Evolutionary conservation across 129 eudicot genomes (phyloP), one percentile per base, ranked within the genome.

Genomic region (Heracleum sosnowskyi): DNA sequence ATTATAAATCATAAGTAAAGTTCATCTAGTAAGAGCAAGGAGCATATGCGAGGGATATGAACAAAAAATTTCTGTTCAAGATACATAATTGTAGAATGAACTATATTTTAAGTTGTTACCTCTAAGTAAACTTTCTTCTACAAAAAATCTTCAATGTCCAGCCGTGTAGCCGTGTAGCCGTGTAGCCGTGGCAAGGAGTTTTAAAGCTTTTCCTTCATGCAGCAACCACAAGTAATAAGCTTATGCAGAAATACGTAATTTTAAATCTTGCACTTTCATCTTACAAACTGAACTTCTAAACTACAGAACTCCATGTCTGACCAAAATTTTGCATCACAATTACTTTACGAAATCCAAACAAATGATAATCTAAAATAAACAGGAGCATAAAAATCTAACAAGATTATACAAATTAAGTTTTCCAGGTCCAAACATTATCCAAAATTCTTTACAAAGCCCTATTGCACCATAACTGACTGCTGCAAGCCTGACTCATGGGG

Each of bases 131-230:
- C 99, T 88, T 96, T 89, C 84, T 96, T 96, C 84, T 92, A 97
- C 92, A 96, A 79, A 85, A 96, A 96, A 90, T 96, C n/a, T n/a
- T n/a, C n/a, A n/a, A n/a, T n/a, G n/a, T n/a, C n/a, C n/a, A n/a
- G n/a, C n/a, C n/a, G n/a, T 97, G 85, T 96, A 97, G 77, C 92
- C 90, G 83, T 96, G 97, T 18, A 90, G 97, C 81, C 99, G 87
- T 69, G 99, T 92, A 84, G 99, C 99, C 24, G 97, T 96, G 64
- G 97, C 96, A 16, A 96, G 92, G 55, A 89, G 88, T 78, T 96
- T 96, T 73, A 96, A 76, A 75, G 99, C 97, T 86, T 77, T 90
- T 57, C 99, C 99, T 81, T 92, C 97, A 97, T 95, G 84, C 82
- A 74, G 62, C 35, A 63, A 73, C 11, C n/a, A 24, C 20, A 24